Base-by-base conservation (phyloP, 306 rosid genomes). In the Ziziphus jujuba region DNA sequence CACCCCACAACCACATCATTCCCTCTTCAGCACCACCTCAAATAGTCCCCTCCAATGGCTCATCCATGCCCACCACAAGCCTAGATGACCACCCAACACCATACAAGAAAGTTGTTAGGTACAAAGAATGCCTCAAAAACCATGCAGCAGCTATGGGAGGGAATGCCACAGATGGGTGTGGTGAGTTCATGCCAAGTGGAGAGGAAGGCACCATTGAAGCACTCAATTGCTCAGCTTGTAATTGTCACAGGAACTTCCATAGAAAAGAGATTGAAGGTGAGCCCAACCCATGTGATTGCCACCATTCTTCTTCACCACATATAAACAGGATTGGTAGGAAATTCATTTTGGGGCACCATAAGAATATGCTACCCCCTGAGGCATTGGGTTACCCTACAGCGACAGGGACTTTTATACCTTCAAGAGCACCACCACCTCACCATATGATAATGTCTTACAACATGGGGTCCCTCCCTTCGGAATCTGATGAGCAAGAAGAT, bases 81-180 rank as follows among this genome's bases (percentile, higher is more conserved):
- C 56, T 49, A 21, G 72, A 72, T 44, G 74, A 70, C 28, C 23
- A 35, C 17, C 47, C n/a, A 36, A 12, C 50, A 10, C 4, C 16
- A n/a, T 3, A 20, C 22, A 63, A 49, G 78, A 38, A 49, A 52
- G 47, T 55, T 36, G 81, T 84, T 1, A 66, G 21, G 69, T 91
- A 91, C 80, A 87, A 82, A 67, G 96, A 91, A 72, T 91, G 97
- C 77, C 87, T 81, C 5, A 91, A 91, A 73, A 91, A 91, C 80
- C 96, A 91, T 71, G 97, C 97, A 56, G 97, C 97, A 2, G 62
- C 95, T 44, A 87, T 91, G 95, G 97, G 97, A 81, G 96, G 91
- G 7, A 91, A 76, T 65, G 95, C 96, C 17, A 87, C 88, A 0
- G 97, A 91, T 52, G 97, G 97, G 0, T 91, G 97, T 44, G 95